These are phyloP conservation scores for Xanthoconium stramineum DNA, from an alignment of 768 basidiomycete genomes.

Conservation along the genomic window DNA sequence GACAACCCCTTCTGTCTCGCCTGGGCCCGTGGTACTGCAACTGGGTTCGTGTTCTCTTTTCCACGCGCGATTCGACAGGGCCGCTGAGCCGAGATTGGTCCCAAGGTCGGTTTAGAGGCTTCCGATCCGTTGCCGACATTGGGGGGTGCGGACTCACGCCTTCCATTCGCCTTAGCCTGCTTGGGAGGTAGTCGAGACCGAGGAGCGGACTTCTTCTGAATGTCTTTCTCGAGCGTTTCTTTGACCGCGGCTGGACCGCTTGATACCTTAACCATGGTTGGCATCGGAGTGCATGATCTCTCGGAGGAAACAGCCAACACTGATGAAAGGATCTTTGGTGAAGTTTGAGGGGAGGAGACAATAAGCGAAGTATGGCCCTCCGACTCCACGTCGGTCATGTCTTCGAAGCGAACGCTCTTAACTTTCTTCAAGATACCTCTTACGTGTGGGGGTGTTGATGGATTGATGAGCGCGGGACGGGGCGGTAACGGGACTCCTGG, in stretches of 20 bases:
- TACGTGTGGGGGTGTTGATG: conserved; percentile 28
- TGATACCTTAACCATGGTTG: background rate
- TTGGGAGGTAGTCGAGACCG: conserved; percentile 15
- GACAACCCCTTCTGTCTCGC: conserved; percentile 14
- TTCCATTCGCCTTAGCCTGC: conserved; percentile 10
- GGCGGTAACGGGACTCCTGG: conserved; percentile 21
- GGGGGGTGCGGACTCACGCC: background rate
- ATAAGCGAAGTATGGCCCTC: background rate
- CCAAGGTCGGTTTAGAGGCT: conserved; percentile 2
- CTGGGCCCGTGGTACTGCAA: background rate
- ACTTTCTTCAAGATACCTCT: conserved; percentile 39
- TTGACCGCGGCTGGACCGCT: background rate
- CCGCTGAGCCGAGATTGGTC: conserved; percentile 9
- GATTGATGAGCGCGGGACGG: conserved; percentile 22
- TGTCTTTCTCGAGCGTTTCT: background rate
- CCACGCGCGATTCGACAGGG: conserved; percentile 12
- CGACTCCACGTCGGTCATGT: conserved; percentile 6
- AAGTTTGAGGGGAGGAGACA: background rate
- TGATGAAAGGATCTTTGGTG: conserved; percentile 9
- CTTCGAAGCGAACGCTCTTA: conserved; percentile 40
- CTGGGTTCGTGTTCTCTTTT: conserved; percentile 14
- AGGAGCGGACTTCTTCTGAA: conserved; percentile 12
- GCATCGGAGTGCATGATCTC: conserved; percentile 13
- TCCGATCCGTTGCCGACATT: background rate
- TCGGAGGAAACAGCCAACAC: background rate